These are phyloP conservation scores for Tremella fuciformis DNA, from an alignment of 768 basidiomycete genomes.

Conservation along the genomic window DNA sequence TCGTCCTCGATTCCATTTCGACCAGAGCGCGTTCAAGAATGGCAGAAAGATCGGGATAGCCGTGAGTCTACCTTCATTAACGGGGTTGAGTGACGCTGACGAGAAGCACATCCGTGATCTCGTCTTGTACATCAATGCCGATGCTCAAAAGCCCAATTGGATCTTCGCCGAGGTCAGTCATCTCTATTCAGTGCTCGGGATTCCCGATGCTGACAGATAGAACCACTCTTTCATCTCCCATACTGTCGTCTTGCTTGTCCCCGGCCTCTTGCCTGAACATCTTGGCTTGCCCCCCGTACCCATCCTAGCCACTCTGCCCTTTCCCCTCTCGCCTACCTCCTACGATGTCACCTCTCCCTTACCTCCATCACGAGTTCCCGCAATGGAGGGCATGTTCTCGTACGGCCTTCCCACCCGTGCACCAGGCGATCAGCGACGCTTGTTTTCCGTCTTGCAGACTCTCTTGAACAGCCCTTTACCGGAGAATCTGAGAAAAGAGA, in stretches of 20 bases:
- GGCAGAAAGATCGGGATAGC: constrained; percentile 75
- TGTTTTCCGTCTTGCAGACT: constrained; percentile 78
- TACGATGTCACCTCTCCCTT: constrained; percentile 54
- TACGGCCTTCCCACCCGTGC: constrained; percentile 91
- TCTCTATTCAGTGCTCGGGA: neutral
- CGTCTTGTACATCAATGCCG: constrained; percentile 73
- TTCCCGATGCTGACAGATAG: constrained; percentile 54
- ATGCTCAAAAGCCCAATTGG: constrained; percentile 83
- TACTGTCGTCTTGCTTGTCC: constrained; percentile 74
- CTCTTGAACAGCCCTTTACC: constrained; percentile 81
- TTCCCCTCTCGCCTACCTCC: constrained; percentile 54
- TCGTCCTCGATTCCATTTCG: constrained; percentile 78
- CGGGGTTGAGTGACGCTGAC: neutral
- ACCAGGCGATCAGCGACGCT: constrained; percentile 77
- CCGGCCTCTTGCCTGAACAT: constrained; percentile 71
- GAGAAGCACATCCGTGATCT: constrained; percentile 82
- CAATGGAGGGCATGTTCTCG: constrained; percentile 69
- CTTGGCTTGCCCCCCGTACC: constrained; percentile 68
- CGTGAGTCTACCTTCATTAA: constrained; percentile 57
- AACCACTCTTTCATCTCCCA: constrained; percentile 71
- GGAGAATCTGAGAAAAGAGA: constrained; percentile 56
- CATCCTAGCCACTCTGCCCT: constrained; percentile 58
- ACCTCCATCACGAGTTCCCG: constrained; percentile 58
- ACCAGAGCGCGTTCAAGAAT: constrained; percentile 71
- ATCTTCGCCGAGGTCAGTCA: constrained; percentile 70